Evolutionary conservation across 2,329 filamentous ascomycete genomes (phyloP).

Genomic region (Monosporascus sp.): DNA sequence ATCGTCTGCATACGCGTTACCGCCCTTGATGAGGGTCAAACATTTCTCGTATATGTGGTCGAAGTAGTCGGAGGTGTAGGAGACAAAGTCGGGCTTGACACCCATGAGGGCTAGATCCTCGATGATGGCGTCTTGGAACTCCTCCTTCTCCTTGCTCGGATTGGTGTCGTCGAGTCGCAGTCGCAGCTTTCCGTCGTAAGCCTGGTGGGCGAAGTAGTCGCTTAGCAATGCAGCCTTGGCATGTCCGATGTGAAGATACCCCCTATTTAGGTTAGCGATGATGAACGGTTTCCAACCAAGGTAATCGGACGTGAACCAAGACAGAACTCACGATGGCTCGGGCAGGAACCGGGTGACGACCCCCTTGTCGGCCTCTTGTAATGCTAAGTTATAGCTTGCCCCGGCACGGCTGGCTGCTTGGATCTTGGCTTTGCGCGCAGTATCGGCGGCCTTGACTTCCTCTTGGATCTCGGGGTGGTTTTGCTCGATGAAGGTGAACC

Average conservation of each 20-base stretch:
- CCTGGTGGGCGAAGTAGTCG: slow-evolving; percentile 93
- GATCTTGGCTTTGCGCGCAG: slow-evolving; percentile 64
- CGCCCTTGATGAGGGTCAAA: slow-evolving; percentile 77
- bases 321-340: slow-evolving; percentile 69
- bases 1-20: slow-evolving; percentile 90
- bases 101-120: slow-evolving; percentile 89
- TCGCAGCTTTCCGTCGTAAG: slow-evolving; percentile 85
- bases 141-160: slow-evolving; percentile 93
- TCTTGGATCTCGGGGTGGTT: slow-evolving; percentile 70
- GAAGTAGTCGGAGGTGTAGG: slow-evolving; percentile 95
- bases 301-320: no score
- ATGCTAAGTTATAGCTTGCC: slow-evolving; percentile 81
- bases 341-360: slow-evolving; percentile 91
- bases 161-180: slow-evolving; percentile 97
- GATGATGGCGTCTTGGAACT: slow-evolving; percentile 90
- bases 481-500: slow-evolving; percentile 83
- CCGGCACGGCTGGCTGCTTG: slow-evolving; percentile 67
- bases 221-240: slow-evolving; percentile 90
- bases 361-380: slow-evolving; percentile 79
- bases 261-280: slow-evolving; percentile 33
- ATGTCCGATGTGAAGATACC: slow-evolving; percentile 93
- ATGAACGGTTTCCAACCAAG: no score
- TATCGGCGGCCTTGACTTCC: slow-evolving; percentile 65
- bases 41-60: slow-evolving; percentile 84
- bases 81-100: slow-evolving; percentile 79